Evolutionary conservation across 2,329 filamentous ascomycete genomes (phyloP), one percentile per base, ranked within the genome.

Genomic region (Fusarium sambucinum): DNA sequence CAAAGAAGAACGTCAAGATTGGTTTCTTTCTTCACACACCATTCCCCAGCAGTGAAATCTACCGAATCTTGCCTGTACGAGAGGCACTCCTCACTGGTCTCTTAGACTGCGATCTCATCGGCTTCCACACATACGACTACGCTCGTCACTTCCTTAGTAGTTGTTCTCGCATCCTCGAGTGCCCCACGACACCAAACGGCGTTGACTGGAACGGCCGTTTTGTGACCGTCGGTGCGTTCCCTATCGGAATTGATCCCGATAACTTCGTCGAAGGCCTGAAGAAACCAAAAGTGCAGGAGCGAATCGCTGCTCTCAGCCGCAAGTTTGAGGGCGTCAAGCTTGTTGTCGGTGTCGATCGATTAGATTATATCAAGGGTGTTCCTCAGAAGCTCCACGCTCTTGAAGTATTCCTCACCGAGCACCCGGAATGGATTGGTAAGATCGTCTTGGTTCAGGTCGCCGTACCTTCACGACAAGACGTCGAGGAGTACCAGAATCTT

Each of bases 41-140:
- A 1, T 99, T 98, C 81, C 96, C 96, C 14, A 97, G 93, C 78
- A 96, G 92, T 73, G 95, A 98, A 80, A 97, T 98, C 76, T 98
- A 97, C 82, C 89, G 96, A 68, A 97, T 98, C 70, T 84, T 98
- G 11, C 96, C 96, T 1, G 95, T 98, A 30, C 89, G 96, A 67
- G 94, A 97, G 77, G 90, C 93, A 74, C 89, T 98, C 51, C 86
- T 99, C 44, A 86, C 91, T 48, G 94, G 96, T 57, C 89, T 98
- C 38, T 85, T 99, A 33, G 92, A 97, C 77, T 97, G 95, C 82
- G 96, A 98, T 77, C 84, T 99, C 62, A 93, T 98, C 76, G 96
- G 96, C 32, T 98, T 99, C 84, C 96, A 99, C 81, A 99, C 96
- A 29, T 98, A 97, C 82, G 95, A 98, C 81, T 99, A 99, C 76